Evolutionary conservation across 805 yeast species (phyloP), one percentile per base, ranked within the genome.

Genomic region (Candida railenensis): DNA sequence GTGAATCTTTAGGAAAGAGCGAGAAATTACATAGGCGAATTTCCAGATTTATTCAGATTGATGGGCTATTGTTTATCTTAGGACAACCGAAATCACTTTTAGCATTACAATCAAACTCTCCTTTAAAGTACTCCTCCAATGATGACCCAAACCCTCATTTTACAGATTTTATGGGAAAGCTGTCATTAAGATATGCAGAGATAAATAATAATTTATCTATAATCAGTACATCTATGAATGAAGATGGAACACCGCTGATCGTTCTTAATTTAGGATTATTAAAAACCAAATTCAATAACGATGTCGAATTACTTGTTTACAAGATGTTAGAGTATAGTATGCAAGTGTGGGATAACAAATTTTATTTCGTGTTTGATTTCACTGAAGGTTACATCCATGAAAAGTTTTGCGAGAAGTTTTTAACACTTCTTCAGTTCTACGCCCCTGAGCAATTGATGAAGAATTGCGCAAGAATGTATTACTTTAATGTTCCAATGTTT

Each of bases 131-230:
- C 21, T 12, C 36, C 7, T 8, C 8, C 14, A 53, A 53, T 5
- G 75, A 75, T 32, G 74, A 74, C 40, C 70, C 66, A 40, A 77
- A 78, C 42, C 65, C 76, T 1, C 79, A 77, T 47, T 69, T 83
- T 21, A 82, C 80, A 54, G 95, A 89, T 47, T 87, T 87, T 53
- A 83, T 89, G 89, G 77, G 81, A 21, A 82, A 81, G 46, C 77
- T 82, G 64, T 71, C 89, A 0, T 67, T 78, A 40, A 76, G 77
- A 48, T 82, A 83, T 48, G 63, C 76, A 9, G 78, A 76, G 3
- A 51, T 59, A n/a, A 60, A 73, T 4, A 56, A 68, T 19, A 79
- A 78, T 14, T 54, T 65, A 12, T 68, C 74, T 0, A 67, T 83
- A 33, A 73, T 87, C 9, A 81, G 78, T 43, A 89, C 81, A 51